Base-by-base conservation (phyloP, 2,329 filamentous ascomycete genomes). In the Incumbomyces delicatus region DNA sequence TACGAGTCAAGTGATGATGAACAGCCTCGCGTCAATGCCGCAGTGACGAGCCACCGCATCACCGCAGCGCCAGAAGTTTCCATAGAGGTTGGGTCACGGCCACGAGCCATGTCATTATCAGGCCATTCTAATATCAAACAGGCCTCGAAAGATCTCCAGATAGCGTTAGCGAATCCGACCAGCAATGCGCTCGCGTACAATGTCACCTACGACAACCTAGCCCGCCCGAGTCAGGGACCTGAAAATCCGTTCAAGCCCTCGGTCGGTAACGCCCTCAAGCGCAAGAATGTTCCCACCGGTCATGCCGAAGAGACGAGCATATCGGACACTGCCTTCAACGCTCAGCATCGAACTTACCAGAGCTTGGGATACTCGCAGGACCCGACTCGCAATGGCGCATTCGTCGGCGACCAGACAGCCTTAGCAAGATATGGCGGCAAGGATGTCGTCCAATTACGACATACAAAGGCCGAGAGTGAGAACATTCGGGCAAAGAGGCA, bases 281-380 rank as follows among this genome's bases (percentile, higher is more conserved):
- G 85, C 50, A 90, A 89, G 61, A 90, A 88, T 52, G 75, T 89
- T 1, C 74, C 86, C 10, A 95, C 92, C 0, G 92, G 92, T 10
- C 83, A 78, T 58, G 92, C 92, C 1, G 78, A 92, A 57, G 90
- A 98, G 66, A 88, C 85, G 0, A 85, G 79, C 56, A 80, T 98
- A 53, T 94, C 87, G 64, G 92, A 96, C 60, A 80, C 90, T 53
- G 88, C 86, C 1, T 98, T 98, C 63, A 80, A 87, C 56, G 79
- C 78, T 59, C 88, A 92, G 54, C 89, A 95, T 62, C 83, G 87
- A 48, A 88, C 87, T 1, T 77, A 92, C 50, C 83, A 90, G 62
- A 76, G 83, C 52, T 55, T 74, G 38, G 73, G 73, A 2, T 76
- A 75, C 56, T 68, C 78, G 58, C 65, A 66, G 54, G 69, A 74